phyloP scores from a whole-genome alignment of 2,329 filamentous ascomycete species.

The Venturia pyrina region DNA sequence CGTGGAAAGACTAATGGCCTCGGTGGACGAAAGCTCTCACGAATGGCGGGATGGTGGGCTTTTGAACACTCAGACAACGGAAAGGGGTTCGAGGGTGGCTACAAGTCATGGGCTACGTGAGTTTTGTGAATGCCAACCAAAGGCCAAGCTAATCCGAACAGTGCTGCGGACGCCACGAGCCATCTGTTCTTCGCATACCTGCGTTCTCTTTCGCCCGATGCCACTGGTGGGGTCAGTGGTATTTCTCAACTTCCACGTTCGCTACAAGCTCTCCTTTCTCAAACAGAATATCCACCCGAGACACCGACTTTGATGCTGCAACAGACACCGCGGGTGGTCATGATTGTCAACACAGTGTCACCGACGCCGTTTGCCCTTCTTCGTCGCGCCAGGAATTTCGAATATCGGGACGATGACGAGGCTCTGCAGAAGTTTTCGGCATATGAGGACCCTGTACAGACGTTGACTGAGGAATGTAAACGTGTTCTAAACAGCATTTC shows the following conservation, averaged over 20 bases:
- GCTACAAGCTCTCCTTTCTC: constrained; percentile 78
- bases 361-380: constrained; percentile 88
- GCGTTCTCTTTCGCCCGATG: constrained; percentile 76
- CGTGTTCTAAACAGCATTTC: constrained; percentile 85
- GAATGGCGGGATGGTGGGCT: constrained; percentile 97
- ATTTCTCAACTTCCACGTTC: constrained; percentile 85
- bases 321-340: constrained; percentile 78
- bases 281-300: constrained; percentile 88
- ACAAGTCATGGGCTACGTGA: constrained; percentile 76
- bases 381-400: constrained; percentile 84
- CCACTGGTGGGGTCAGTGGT: constrained; percentile 55
- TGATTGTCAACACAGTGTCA: constrained; percentile 93
- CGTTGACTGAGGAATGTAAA: constrained; percentile 86
- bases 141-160: constrained; percentile 27
- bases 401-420: constrained; percentile 81
- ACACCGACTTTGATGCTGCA: constrained; percentile 66
- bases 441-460: constrained; percentile 79
- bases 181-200: constrained; percentile 98
- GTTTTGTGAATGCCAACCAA: constrained; percentile 19
- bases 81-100: constrained; percentile 89
- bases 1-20: constrained; percentile 90
- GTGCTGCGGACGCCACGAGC: constrained; percentile 88
- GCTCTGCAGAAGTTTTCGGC: constrained; percentile 79
- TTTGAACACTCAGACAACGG: constrained; percentile 84
- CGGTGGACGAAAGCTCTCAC: constrained; percentile 83